Evolutionary conservation across 495 filamentous ascomycete genomes (phyloP).

Genomic region (Platismatia glauca): DNA sequence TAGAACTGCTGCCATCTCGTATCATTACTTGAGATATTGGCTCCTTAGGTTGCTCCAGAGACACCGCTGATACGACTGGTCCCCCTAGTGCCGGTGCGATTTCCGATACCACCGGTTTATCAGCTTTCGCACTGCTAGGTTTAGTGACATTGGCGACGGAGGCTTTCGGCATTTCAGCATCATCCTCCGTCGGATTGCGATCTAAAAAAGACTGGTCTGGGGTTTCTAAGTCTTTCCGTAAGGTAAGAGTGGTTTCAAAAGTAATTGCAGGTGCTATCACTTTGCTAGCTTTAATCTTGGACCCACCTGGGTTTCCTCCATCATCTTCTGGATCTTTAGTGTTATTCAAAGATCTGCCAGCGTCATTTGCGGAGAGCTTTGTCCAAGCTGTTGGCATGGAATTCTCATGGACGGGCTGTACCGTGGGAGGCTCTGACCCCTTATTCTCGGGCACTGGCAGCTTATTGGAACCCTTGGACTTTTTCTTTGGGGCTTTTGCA

Average conservation of each 20-base stretch:
- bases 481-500: neutral
- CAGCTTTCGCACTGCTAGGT: neutral
- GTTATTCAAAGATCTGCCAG: neutral
- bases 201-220: neutral
- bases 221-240: neutral
- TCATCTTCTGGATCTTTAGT: neutral
- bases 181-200: neutral
- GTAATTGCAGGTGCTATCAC: neutral
- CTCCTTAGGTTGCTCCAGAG: neutral
- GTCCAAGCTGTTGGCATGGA: neutral
- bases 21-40: neutral
- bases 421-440: neutral
- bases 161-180: neutral
- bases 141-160: neutral
- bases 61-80: neutral
- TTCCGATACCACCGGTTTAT: neutral
- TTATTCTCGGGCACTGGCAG: neutral
- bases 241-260: neutral
- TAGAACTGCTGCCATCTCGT: neutral
- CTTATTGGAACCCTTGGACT: slow-evolving; percentile 6
- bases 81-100: neutral
- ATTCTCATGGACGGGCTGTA: neutral
- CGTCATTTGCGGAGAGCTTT: neutral
- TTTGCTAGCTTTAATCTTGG: neutral
- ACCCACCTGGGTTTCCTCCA: neutral